These are phyloP conservation scores for Amauroascus niger DNA, from an alignment of 2,329 filamentous ascomycete species.

Conservation along the genomic window DNA sequence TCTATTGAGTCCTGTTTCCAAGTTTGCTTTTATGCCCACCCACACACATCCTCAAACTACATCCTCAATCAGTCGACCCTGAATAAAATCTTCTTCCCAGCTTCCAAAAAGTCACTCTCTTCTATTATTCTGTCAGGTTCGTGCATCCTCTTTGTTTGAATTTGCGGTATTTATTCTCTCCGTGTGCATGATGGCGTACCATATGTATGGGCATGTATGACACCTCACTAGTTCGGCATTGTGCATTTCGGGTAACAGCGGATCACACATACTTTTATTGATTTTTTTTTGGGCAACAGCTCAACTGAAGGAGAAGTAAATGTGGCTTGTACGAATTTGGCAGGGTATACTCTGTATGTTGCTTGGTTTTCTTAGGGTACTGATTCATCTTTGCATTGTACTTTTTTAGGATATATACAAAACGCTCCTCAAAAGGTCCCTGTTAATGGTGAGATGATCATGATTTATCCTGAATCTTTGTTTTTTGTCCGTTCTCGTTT, in stretches of 20 bases:
- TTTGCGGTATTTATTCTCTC: background rate
- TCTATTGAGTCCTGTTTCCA: too few species aligned
- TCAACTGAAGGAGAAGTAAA: too few species aligned
- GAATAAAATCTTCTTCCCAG: too few species aligned
- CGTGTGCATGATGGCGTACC: background rate
- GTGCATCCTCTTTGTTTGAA: background rate
- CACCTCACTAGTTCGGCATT: background rate
- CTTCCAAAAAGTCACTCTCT: too few species aligned
- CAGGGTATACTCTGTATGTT: too few species aligned
- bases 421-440: background rate
- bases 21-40: too few species aligned
- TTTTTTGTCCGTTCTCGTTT: background rate
- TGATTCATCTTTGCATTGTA: background rate
- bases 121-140: too few species aligned
- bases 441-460: background rate
- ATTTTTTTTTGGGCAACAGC: background rate
- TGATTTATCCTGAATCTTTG: background rate
- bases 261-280: background rate
- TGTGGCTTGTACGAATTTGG: too few species aligned
- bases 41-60: too few species aligned
- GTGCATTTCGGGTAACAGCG: background rate
- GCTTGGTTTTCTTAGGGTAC: too few species aligned
- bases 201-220: background rate
- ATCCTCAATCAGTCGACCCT: too few species aligned
- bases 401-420: background rate